Evolutionary conservation across 2,329 filamentous ascomycete genomes (phyloP), one percentile per base, ranked within the genome.

Genomic region (Saccharata proteae): DNA sequence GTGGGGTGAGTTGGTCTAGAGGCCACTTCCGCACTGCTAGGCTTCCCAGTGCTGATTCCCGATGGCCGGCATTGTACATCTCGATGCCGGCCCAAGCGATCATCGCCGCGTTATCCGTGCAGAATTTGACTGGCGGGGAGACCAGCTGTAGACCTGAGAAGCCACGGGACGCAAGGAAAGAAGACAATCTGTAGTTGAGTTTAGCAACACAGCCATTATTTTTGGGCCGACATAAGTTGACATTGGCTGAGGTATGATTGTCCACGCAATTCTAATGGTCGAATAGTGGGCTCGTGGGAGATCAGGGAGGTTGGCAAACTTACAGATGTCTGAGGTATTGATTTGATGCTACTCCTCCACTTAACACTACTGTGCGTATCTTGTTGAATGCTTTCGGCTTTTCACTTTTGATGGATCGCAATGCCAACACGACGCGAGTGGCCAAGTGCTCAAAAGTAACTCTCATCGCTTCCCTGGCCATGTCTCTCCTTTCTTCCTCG

Each of bases 71-170:
- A 53, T 80, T 69, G 48, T 71, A 94, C 86, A 98, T 94, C 58
- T 96, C 86, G 42, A 86, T 69, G 0, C 80, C 90, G 1, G 86
- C 67, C 88, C 90, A 96, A 2, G 80, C 88, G 51, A 96, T 86
- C 90, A 98, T 98, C 28, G 85, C 83, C 9, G 90, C 90, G 55
- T 98, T 96, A 48, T 98, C 90, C 0, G 84, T 94, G 50, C 90
- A 96, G 32, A 88, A 65, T 24, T 66, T 63, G 7, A 71, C 56
- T 3, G 85, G 85, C n/a, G 90, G 88, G 34, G 79, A 80, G 17
- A 77, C 57, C 6, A 94, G 54, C 8, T 65, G 45, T 16, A 92
- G 52, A 40, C 72, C 44, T 0, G 50, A 48, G 47, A 74, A 77
- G 0, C 81, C 81, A 25, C 79, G 69, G n/a, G 64, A 69, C 40